Evolutionary conservation across 192 early-diverging fungal genomes (phyloP), one percentile per base, ranked within the genome.

Genomic region (Kappamyces sp.): DNA sequence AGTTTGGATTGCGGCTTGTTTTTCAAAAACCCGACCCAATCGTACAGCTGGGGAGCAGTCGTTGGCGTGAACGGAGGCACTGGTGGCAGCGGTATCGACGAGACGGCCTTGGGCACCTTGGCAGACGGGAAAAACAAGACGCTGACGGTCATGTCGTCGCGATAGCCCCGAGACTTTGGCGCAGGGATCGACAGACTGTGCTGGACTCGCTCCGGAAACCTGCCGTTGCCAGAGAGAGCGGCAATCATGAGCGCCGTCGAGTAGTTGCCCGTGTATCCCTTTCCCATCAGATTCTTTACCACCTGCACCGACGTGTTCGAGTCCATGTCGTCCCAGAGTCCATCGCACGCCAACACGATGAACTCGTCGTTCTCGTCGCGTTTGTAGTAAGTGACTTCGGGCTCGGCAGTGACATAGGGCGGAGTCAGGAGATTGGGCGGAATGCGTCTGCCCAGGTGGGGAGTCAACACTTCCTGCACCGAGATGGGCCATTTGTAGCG

Each of bases 141-240:
- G 42, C 66, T 69, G 22, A 71, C 75, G 1, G 79, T 81, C 29
- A 81, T 71, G 53, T 81, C 79, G 47, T 81, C 79, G 14, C 79
- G 29, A 42, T 62, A 69, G 9, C 69, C 35, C 3, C 79, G 53
- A 45, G 63, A 64, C 30, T 66, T 43, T n/a, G 75, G 75, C 2
- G 72, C 59, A 0, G 69, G 75, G 45, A 80, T 73, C 9, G 47
- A 37, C 41, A 81, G 41, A n/a, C 70, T 29, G 39, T 70, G 60
- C 3, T 41, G 30, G 1, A 72, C 39, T 46, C 58, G 35, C 41
- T 60, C 60, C 34, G 6, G 6, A n/a, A 22, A 15, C 0, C 31
- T 22, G 7, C 35, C 58, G 43, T 70, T 49, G 5, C 62, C 62
- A 11, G 70, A 70, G 0, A 78, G 43, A 4, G 75, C 73, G 42